Conservation (phyloP, 768 basidiomycete genomes). For the Lactarius deliciosus region DNA sequence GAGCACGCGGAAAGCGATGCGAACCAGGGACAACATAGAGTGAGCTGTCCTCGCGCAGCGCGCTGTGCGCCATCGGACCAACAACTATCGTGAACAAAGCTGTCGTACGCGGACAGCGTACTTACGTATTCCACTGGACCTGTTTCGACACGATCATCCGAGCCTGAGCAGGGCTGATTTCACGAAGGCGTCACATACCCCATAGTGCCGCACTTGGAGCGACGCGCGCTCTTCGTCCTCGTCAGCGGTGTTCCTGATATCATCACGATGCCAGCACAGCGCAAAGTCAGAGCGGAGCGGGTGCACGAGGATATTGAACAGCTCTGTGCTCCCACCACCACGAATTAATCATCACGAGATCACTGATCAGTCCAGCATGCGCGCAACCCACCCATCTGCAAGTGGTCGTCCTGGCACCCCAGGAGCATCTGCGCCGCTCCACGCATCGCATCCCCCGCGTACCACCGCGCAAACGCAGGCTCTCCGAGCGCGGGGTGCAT, state of each 20-base stretch:
- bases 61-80: slow-evolving; percentile 40
- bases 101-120: slow-evolving; percentile 13
- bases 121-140: slow-evolving; percentile 84
- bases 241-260: slow-evolving; percentile 57
- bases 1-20: slow-evolving; percentile 56
- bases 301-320: slow-evolving; percentile 77
- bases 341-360: background rate
- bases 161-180: too few relatives aligned
- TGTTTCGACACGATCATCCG: slow-evolving; percentile 31
- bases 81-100: background rate
- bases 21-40: slow-evolving; percentile 71
- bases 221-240: slow-evolving; percentile 59
- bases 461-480: slow-evolving; percentile 62
- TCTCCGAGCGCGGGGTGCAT: slow-evolving; percentile 76
- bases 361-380: background rate
- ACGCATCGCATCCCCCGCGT: slow-evolving; percentile 54
- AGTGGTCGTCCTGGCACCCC: slow-evolving; percentile 52
- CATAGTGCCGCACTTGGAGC: slow-evolving; percentile 60
- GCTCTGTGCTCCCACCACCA: slow-evolving; percentile 43
- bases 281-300: slow-evolving; percentile 64
- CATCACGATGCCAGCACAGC: slow-evolving; percentile 79
- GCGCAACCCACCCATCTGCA: slow-evolving; percentile 66
- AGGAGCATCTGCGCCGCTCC: slow-evolving; percentile 48
- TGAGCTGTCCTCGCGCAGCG: slow-evolving; percentile 65
- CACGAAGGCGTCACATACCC: slow-evolving; percentile 45